Conservation (phyloP, 176 grass and related monocot genomes). For the Pontederia crassipes region DNA sequence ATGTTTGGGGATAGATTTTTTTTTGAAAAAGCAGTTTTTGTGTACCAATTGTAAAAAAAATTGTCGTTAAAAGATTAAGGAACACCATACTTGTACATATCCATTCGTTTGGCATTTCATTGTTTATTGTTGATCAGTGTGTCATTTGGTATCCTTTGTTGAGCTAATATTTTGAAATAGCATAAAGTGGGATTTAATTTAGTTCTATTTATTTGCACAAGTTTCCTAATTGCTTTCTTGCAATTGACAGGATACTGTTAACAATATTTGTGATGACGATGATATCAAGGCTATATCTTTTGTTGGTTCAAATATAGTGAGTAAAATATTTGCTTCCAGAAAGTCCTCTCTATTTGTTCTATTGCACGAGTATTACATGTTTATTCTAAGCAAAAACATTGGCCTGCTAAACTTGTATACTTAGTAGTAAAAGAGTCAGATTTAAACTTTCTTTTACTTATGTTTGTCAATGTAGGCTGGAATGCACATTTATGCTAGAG, state of each 20-base stretch:
- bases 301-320: slow-evolving; percentile 98
- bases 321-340: slow-evolving; percentile 17
- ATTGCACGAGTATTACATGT: not conserved
- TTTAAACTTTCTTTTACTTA: not conserved
- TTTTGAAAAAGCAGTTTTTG: no score
- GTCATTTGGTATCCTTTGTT: no score
- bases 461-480: slow-evolving; percentile 52
- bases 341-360: slow-evolving; percentile 9
- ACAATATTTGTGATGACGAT: slow-evolving; percentile 90
- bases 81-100: no score
- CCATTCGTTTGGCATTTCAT: no score
- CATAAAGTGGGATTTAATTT: not conserved
- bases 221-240: not conserved
- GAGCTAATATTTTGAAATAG: no score
- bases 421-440: not conserved
- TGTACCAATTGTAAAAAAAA: no score
- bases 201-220: slow-evolving; percentile 16
- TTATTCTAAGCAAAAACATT: no score
- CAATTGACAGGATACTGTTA: slow-evolving; percentile 71
- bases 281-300: slow-evolving; percentile 94
- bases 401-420: not conserved
- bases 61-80: no score
- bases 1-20: no score
- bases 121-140: no score
- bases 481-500: slow-evolving; percentile 98